phyloP scores from a whole-genome alignment of 345 rosid genomes.

The Fremontodendron californicum region DNA sequence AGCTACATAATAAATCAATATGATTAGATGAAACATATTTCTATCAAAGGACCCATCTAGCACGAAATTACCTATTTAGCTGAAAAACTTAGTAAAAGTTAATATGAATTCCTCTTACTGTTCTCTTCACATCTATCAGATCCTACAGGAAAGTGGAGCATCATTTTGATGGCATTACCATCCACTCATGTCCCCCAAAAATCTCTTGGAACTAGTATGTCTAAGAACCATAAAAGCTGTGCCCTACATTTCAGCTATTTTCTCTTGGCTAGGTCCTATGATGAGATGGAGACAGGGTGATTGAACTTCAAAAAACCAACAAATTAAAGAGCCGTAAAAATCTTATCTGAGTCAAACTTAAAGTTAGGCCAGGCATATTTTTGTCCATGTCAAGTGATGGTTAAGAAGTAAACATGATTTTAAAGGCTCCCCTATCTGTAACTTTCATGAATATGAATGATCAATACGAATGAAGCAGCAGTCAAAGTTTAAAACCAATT shows the following conservation, averaged over 20 bases:
- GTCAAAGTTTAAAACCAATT: slow-evolving; percentile 2
- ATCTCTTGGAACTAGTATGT: not conserved
- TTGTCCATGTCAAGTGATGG: not conserved
- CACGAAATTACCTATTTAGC: not conserved
- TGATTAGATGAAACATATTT: not conserved
- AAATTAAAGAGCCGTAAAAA: not conserved
- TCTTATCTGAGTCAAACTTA: not conserved
- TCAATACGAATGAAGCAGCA: not conserved
- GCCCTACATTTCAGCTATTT: not conserved
- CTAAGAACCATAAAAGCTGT: not conserved
- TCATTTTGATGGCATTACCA: not conserved
- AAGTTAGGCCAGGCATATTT: not conserved
- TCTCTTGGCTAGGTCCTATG: not conserved
- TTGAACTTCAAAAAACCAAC: not conserved
- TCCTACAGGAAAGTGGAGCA: not conserved
- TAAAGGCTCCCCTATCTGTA: not conserved
- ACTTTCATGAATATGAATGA: not conserved
- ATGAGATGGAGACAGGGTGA: not conserved
- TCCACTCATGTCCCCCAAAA: not conserved
- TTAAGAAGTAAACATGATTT: not conserved
- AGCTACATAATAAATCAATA: not conserved
- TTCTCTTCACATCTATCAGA: not conserved
- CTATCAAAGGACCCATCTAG: not conserved
- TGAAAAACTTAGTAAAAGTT: not conserved
- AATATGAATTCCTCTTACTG: not conserved